Percentiles rank a stretch among this genome's conserved stretches.
Evolutionary conservation across 2,329 filamentous ascomycete genomes (phyloP).

Genomic region (Botryotinia convoluta): DNA sequence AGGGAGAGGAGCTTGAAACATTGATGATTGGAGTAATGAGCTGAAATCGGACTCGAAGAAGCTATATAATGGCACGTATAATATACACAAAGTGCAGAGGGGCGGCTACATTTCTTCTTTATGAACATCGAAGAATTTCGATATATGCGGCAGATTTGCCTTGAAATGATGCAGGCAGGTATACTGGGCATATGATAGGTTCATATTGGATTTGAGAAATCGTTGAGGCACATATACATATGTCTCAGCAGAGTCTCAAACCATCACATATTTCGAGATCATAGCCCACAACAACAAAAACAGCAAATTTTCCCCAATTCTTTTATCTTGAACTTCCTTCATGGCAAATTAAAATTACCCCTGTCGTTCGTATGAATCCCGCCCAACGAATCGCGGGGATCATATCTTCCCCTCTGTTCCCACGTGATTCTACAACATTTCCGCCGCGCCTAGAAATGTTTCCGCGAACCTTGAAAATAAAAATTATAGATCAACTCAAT

Average conservation of each 20-base stretch:
- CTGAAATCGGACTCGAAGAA: slow-evolving; percentile 3
- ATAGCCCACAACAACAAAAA: neutral
- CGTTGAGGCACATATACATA: neutral
- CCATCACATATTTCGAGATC: neutral
- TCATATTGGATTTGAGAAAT: neutral
- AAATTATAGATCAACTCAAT: slow-evolving; percentile 32
- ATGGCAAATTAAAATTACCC: neutral
- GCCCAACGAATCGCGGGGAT: slow-evolving; percentile 6
- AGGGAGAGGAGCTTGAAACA: slow-evolving; percentile 29
- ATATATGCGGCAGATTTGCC: neutral
- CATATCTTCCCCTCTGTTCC: neutral
- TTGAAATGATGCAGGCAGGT: slow-evolving; percentile 10
- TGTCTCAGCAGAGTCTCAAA: slow-evolving; percentile 4
- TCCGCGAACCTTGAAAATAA: neutral
- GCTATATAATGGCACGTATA: slow-evolving; percentile 1
- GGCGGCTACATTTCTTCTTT: neutral
- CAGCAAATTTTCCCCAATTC: neutral
- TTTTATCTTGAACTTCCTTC: neutral
- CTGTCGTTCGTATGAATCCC: neutral
- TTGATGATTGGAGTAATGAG: slow-evolving; percentile 1
- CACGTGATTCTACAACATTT: slow-evolving; percentile 12
- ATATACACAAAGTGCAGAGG: neutral
- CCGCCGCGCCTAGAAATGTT: slow-evolving; percentile 8
- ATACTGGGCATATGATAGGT: slow-evolving; percentile 3
- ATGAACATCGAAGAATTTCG: neutral